Evolutionary conservation across 2,329 filamentous ascomycete genomes (phyloP).

Genomic region (Exophiala aquamarina): DNA sequence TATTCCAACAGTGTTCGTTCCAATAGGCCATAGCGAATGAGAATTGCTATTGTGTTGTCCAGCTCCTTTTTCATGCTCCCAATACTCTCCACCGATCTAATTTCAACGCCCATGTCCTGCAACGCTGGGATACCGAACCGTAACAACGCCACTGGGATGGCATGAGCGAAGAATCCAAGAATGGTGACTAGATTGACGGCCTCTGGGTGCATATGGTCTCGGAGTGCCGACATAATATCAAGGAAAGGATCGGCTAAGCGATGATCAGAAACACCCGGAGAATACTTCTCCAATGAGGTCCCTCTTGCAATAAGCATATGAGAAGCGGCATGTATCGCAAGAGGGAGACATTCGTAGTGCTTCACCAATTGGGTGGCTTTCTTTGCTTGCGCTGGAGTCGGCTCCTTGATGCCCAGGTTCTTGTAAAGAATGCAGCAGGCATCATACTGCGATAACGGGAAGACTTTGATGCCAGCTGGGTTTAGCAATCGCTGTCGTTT

Average conservation of each 20-base stretch:
- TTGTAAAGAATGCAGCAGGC: conserved; percentile 62
- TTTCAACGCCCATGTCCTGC: conserved; percentile 35
- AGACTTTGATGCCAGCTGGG: conserved; percentile 58
- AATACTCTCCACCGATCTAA: conserved; percentile 37
- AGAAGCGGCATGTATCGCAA: conserved; percentile 68
- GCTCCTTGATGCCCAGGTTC: conserved; percentile 59
- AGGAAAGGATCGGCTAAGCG: conserved; percentile 52
- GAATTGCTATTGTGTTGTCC: conserved; percentile 45
- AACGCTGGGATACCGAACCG: conserved; percentile 46
- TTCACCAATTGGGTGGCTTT: conserved; percentile 63
- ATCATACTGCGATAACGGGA: conserved; percentile 55
- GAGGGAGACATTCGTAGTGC: conserved; percentile 63
- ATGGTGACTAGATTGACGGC: conserved; percentile 66
- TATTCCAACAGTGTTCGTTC: conserved; percentile 41
- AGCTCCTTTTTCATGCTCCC: conserved; percentile 37
- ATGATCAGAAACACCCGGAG: conserved; percentile 55
- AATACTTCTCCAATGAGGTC: conserved; percentile 62
- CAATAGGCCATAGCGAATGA: conserved; percentile 48
- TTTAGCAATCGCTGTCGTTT: conserved; percentile 61
- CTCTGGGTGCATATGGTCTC: conserved; percentile 43
- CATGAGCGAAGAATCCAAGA: conserved; percentile 64
- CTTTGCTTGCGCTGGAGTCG: conserved; percentile 54
- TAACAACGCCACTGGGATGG: conserved; percentile 28
- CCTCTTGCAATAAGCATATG: conserved; percentile 61
- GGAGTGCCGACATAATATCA: conserved; percentile 48